phyloP scores from a whole-genome alignment of 495 filamentous ascomycete species.

The Xylaria flabelliformis region DNA sequence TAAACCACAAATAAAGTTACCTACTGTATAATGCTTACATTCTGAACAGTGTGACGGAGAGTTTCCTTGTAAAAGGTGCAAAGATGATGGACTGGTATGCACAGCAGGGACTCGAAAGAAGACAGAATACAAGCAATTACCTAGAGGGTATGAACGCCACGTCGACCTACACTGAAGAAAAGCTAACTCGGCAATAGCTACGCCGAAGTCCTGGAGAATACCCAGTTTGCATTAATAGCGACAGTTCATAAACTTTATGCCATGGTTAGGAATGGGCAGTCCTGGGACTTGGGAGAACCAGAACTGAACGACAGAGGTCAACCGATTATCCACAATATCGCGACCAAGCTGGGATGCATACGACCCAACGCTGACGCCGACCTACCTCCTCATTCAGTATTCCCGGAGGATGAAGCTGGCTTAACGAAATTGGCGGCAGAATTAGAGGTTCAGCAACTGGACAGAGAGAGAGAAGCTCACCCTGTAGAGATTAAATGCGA shows the following conservation, averaged over 20 bases:
- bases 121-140: slow-evolving; percentile 65
- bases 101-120: slow-evolving; percentile 64
- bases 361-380: slow-evolving; percentile 61
- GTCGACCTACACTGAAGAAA: not conserved
- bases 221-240: slow-evolving; percentile 61
- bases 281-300: slow-evolving; percentile 62
- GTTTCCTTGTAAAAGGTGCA: slow-evolving; percentile 71
- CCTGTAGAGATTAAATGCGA: slow-evolving; percentile 44
- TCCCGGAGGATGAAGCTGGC: slow-evolving; percentile 60
- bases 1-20: not conserved
- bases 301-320: slow-evolving; percentile 63
- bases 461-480: slow-evolving; percentile 40
- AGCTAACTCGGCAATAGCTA: slow-evolving; percentile 50
- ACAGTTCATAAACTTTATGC: slow-evolving; percentile 65
- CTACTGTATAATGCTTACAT: slow-evolving; percentile 28
- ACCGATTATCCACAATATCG: slow-evolving; percentile 63
- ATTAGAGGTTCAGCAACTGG: slow-evolving; percentile 51
- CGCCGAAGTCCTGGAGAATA: slow-evolving; percentile 64
- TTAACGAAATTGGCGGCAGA: slow-evolving; percentile 57
- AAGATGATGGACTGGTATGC: slow-evolving; percentile 64
- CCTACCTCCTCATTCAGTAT: slow-evolving; percentile 57
- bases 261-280: slow-evolving; percentile 61
- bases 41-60: slow-evolving; percentile 66
- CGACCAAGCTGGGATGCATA: slow-evolving; percentile 62
- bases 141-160: slow-evolving; percentile 49